A percentile compares a stretch with the other conserved stretches of the same genome.
Evolutionary conservation across 352 stramenopile genomes (phyloP).

Genomic region (Phytophthora constricta): DNA sequence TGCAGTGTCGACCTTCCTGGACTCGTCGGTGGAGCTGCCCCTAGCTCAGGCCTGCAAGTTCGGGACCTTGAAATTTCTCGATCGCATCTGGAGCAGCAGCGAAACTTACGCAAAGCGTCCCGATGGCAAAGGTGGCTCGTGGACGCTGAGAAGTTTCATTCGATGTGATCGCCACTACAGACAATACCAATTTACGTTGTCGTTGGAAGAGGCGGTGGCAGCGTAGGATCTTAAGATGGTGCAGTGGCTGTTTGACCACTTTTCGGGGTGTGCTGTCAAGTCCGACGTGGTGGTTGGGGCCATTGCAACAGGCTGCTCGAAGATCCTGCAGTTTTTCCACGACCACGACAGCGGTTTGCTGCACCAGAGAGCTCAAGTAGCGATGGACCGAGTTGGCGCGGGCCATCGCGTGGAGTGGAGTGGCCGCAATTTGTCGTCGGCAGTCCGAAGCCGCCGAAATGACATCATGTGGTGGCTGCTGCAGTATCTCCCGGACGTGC

Average conservation of each 20-base stretch:
- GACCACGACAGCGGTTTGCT: slow-evolving; percentile 6
- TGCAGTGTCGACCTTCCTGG: background rate
- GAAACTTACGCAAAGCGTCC: background rate
- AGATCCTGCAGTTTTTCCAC: slow-evolving; percentile 21
- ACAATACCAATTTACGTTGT: slow-evolving; percentile 4
- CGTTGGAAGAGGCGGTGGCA: background rate
- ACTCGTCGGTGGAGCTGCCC: slow-evolving; percentile 1
- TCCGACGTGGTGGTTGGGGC: slow-evolving; percentile 3
- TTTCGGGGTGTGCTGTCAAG: background rate
- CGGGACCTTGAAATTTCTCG: background rate
- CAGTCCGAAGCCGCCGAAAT: slow-evolving; percentile 9
- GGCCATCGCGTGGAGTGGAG: slow-evolving; percentile 9
- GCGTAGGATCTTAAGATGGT: slow-evolving; percentile 4
- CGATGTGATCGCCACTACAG: slow-evolving; percentile 1
- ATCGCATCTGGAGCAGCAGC: slow-evolving; percentile 10
- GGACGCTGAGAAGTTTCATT: background rate
- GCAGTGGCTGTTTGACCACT: slow-evolving; percentile 5
- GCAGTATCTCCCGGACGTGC: slow-evolving; percentile 4
- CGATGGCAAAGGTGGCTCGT: background rate
- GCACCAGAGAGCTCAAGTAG: background rate
- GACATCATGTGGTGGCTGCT: slow-evolving; percentile 28
- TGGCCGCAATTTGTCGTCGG: slow-evolving; percentile 1
- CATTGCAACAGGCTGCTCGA: slow-evolving; percentile 4
- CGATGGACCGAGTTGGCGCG: background rate
- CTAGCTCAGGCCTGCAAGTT: slow-evolving; percentile 3